These are phyloP conservation scores for Mimosa pudica DNA, from an alignment of 306 rosid species.

Conservation along the genomic window DNA sequence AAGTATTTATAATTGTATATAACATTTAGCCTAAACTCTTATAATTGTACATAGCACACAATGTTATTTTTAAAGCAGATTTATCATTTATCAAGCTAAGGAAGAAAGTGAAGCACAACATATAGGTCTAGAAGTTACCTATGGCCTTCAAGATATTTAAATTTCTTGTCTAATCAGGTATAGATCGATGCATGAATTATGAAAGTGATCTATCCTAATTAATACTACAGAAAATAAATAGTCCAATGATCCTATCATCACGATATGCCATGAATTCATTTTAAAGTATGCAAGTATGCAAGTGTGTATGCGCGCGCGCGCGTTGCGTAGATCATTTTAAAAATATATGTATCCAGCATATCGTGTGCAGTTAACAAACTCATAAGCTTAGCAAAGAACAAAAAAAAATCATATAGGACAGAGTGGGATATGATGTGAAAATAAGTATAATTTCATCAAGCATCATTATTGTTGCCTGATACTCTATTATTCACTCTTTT, in stretches of 20 bases:
- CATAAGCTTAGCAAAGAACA: background rate
- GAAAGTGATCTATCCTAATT: background rate
- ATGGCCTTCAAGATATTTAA: background rate
- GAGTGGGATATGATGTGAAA: background rate
- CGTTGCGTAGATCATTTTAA: background rate
- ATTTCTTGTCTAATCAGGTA: too few relatives aligned
- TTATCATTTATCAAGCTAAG: background rate
- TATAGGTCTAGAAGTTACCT: background rate
- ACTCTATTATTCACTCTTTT: background rate
- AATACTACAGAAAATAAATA: background rate
- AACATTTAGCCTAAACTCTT: background rate
- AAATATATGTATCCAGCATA: background rate
- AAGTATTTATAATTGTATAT: background rate
- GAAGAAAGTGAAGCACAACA: background rate
- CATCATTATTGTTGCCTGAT: background rate
- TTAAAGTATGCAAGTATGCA: too few relatives aligned
- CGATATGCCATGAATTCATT: background rate
- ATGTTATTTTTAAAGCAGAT: background rate
- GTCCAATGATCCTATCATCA: background rate
- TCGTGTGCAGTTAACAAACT: background rate
- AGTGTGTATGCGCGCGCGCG: too few relatives aligned
- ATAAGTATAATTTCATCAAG: background rate
- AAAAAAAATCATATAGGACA: background rate
- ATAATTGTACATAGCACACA: background rate
- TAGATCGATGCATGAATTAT: background rate